Evolutionary conservation across 2,329 filamentous ascomycete species (phyloP), one percentile per base, ranked within the genome.

Genomic region (Hypoxylon sp.): DNA sequence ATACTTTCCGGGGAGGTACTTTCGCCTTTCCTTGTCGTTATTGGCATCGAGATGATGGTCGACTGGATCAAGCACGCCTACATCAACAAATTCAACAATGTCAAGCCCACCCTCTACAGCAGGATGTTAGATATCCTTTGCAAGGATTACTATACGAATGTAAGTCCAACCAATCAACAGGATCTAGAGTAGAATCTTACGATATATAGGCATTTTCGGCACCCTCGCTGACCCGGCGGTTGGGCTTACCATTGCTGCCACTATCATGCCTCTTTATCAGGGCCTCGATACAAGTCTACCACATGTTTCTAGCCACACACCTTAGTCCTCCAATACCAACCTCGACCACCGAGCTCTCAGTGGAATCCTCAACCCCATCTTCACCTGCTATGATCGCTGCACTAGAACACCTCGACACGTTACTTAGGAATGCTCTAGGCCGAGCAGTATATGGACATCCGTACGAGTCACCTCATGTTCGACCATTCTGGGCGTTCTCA

Each of bases 1-100:
- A 75, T 90, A 47, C 83, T 84, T 76, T 92, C 92, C 0, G 94
- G 93, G 9, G 94, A 98, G 78, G 92, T 99, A 0, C 83, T 99
- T 3, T 94, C 94, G 0, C 97, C 96, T 0, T 99, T 99, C 73
- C 82, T 99, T 11, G 90, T 99, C 6, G 97, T 99, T 0, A 88
- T 99, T 5, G 95, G 94, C 1, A 97, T 94, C 70, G 96, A 99
- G 81, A 98, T 98, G 91, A 83, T 97, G 8, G 96, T 99, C 1
- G 96, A 99, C 80, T 94, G 93, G 88, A 88, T 98, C 79, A 99
- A 99, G 80, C 97, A 99, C 78, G 94, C 94, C 22, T 99, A 98
- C 78, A 97, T 99, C 78, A 94, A 91, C 78, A 99, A 99, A 78
- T 99, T 99, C 83, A 99, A 99, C 84, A 97, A 97, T 74, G 94